A percentile compares a stretch with the other conserved stretches of the same genome.
Evolutionary conservation across 2,329 filamentous ascomycete genomes (phyloP).

Genomic region (Albifimbria verrucaria): DNA sequence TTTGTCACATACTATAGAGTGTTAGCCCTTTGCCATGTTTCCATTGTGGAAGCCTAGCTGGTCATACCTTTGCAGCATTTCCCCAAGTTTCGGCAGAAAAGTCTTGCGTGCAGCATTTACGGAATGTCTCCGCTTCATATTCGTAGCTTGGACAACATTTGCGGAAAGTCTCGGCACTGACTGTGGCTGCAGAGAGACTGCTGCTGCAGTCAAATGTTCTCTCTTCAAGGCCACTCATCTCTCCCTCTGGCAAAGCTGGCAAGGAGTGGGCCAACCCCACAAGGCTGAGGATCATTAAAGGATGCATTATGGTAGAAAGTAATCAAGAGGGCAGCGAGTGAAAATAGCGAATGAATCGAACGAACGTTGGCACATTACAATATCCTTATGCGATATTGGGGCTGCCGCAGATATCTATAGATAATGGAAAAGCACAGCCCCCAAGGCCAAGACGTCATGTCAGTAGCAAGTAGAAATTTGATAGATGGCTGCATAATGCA

Average conservation of each 20-base stretch:
- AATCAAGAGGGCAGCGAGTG: too few relatives aligned
- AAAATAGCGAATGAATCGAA: background rate
- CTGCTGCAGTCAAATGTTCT: background rate
- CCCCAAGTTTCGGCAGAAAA: background rate
- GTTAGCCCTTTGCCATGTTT: background rate
- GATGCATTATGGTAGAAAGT: background rate
- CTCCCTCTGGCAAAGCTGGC: background rate
- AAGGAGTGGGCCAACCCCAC: background rate
- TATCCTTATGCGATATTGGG: background rate
- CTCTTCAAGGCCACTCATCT: background rate
- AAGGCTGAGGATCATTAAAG: background rate
- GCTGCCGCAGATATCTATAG: background rate
- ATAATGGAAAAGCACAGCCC: background rate
- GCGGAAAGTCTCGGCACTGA: background rate
- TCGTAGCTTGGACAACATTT: background rate
- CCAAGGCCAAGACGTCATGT: background rate
- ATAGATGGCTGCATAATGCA: background rate
- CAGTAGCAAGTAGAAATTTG: background rate
- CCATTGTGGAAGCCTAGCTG: background rate
- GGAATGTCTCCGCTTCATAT: background rate
- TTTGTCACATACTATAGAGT: background rate
- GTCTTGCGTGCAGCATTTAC: background rate
- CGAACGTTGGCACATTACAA: background rate
- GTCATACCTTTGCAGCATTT: background rate
- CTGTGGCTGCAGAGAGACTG: background rate